Percentiles rank a stretch among this genome's conserved stretches.
Evolutionary conservation across 495 filamentous ascomycete genomes (phyloP).

Genomic region (Hyaloscypha variabilis): DNA sequence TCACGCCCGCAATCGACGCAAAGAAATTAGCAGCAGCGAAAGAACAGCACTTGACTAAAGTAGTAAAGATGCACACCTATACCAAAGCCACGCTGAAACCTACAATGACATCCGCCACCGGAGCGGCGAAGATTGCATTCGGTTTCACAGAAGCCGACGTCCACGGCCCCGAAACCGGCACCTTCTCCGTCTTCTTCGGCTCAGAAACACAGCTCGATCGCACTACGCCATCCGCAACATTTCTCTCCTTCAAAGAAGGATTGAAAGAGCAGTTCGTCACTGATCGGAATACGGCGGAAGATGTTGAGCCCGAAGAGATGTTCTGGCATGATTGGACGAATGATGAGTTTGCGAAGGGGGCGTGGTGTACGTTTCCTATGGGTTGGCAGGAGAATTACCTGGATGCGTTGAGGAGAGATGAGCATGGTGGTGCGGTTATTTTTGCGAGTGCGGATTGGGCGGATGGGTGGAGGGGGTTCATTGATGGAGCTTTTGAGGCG

Average conservation of each 20-base stretch:
- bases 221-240: not conserved
- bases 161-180: not conserved
- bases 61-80: conserved; percentile 3
- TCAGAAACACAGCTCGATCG: conserved; percentile 6
- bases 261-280: not conserved
- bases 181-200: conserved; percentile 12
- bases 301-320: conserved; percentile 2
- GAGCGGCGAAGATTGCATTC: conserved; percentile 4
- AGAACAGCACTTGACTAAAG: conserved; percentile 2
- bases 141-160: conserved; percentile 3
- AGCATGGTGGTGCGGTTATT: not conserved
- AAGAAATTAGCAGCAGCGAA: conserved; percentile 8
- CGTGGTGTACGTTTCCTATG: conserved; percentile 9
- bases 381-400: not conserved
- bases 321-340: conserved; percentile 15
- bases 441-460: conserved; percentile 11
- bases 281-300: not conserved
- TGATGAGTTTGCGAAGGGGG: conserved; percentile 12
- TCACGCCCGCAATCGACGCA: too few relatives aligned
- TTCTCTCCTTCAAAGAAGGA: conserved; percentile 1
- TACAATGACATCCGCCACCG: not conserved
- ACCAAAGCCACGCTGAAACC: not conserved
- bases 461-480: conserved; percentile 12
- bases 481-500: conserved; percentile 10
- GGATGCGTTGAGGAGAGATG: conserved; percentile 3